These are phyloP conservation scores for Grosmannia huntii DNA, from an alignment of 2,329 filamentous ascomycete species.

Conservation along the genomic window DNA sequence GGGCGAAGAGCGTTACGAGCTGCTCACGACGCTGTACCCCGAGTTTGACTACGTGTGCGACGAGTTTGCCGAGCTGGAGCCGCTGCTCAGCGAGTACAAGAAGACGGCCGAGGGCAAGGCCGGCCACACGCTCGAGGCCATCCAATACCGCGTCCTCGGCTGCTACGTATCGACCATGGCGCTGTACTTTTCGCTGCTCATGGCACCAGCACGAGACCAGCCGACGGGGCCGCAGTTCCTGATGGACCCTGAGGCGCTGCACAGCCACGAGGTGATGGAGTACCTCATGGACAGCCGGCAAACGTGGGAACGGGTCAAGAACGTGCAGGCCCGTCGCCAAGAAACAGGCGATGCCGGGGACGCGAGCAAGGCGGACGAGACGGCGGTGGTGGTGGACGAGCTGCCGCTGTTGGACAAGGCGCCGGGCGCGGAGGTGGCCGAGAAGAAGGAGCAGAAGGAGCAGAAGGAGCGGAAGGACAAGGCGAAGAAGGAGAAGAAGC, in stretches of 20 bases:
- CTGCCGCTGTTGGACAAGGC: neutral
- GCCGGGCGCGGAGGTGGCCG: neutral
- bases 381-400: neutral
- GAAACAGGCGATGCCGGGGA: neutral
- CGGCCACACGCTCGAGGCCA: slow-evolving; percentile 42
- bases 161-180: slow-evolving; percentile 78
- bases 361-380: neutral
- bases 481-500: slow-evolving; percentile 20
- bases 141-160: slow-evolving; percentile 69
- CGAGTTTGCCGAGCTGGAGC: slow-evolving; percentile 65
- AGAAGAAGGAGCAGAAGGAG: slow-evolving; percentile 15
- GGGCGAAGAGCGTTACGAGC: slow-evolving; percentile 57
- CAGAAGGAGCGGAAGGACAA: slow-evolving; percentile 2
- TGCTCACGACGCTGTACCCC: slow-evolving; percentile 73
- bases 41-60: slow-evolving; percentile 80
- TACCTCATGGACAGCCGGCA: slow-evolving; percentile 66
- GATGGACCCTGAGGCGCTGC: slow-evolving; percentile 63
- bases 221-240: slow-evolving; percentile 38
- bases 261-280: slow-evolving; percentile 86
- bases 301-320: slow-evolving; percentile 65
- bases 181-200: slow-evolving; percentile 92
- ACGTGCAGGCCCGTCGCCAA: slow-evolving; percentile 33
- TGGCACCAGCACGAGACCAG: slow-evolving; percentile 57
- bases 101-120: slow-evolving; percentile 40
- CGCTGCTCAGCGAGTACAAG: slow-evolving; percentile 46